Evolutionary conservation across 192 early-diverging fungal genomes (phyloP).

Genomic region (Pilobolus umbonatus): DNA sequence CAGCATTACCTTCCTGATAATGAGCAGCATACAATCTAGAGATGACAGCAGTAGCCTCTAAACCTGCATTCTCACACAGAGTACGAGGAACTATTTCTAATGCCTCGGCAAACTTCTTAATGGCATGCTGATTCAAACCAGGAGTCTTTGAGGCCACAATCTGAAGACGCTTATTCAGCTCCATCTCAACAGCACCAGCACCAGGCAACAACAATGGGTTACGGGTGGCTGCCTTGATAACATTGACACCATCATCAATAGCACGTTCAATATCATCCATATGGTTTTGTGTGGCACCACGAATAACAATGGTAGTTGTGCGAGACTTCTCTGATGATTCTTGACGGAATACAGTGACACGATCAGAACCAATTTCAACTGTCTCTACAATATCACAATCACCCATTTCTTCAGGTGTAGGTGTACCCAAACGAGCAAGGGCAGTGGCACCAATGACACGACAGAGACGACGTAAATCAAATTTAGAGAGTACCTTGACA

Average conservation of each 20-base stretch:
- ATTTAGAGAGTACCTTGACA: slow-evolving; percentile 90
- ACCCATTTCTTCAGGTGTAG: slow-evolving; percentile 95
- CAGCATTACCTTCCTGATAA: slow-evolving; percentile 51
- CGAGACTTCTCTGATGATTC: slow-evolving; percentile 73
- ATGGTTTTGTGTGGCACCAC: slow-evolving; percentile 91
- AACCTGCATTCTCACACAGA: slow-evolving; percentile 89
- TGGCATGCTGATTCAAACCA: slow-evolving; percentile 93
- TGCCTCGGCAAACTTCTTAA: slow-evolving; percentile 93
- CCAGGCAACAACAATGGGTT: slow-evolving; percentile 84
- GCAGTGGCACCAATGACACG: slow-evolving; percentile 89
- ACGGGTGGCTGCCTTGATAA: slow-evolving; percentile 87
- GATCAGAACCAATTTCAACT: slow-evolving; percentile 95
- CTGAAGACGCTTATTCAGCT: slow-evolving; percentile 76
- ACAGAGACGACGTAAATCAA: slow-evolving; percentile 93
- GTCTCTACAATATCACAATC: slow-evolving; percentile 95
- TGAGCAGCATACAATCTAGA: slow-evolving; percentile 92
- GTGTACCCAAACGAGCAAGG: slow-evolving; percentile 86
- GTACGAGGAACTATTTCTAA: slow-evolving; percentile 94
- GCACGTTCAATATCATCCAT: slow-evolving; percentile 98
- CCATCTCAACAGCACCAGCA: slow-evolving; percentile 93
- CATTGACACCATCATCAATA: slow-evolving; percentile 96
- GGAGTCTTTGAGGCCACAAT: slow-evolving; percentile 83
- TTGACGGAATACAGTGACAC: slow-evolving; percentile 97
- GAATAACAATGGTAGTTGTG: slow-evolving; percentile 93
- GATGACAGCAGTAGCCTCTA: slow-evolving; percentile 90